Evolutionary conservation across 1,284 basidiomycete genomes (phyloP), one percentile per base, ranked within the genome.

Genomic region (Athelia sp.): DNA sequence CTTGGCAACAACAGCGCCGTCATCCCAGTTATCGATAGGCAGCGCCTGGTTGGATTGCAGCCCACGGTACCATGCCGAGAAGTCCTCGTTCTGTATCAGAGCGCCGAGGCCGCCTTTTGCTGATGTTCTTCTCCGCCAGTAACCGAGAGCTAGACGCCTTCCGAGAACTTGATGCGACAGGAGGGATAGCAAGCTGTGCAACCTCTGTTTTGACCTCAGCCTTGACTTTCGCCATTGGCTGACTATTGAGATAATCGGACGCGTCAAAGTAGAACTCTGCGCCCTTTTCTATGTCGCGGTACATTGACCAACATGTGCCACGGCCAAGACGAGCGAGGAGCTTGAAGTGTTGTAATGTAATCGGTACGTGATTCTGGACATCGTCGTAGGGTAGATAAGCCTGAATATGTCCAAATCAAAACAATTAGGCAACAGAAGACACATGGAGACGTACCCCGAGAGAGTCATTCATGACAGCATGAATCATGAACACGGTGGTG

Each of bases 391-490:
- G 60, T 43, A 79, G 60, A 55, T 75, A 82, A 36, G 68, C 55
- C 53, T 74, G 66, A n/a, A n/a, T 40, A 81, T 60, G 52, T 80
- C 82, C 52, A 40, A 50, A 29, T 49, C 34, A 26, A 10, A 43
- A 43, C 4, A 2, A 22, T 38, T 49, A 47, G 40, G 15, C 40
- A 36, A 35, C 46, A n/a, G 24, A 32, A 19, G 35, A 18, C 36
- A 26, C 46, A 51, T n/a, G 56, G 34, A 26, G 40, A 60, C 79
- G 48, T 51, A 87, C 84, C 49, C 61, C 64, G 38, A 64, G 65
- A 54, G 80, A 81, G 43, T 78, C 74, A 62, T 88, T 88, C 50
- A 85, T 69, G 36, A 87, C 68, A 35, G 83, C 84, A 63, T 88
- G 84, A 4, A 76, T 76, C 73, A 87, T 76, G 62, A 84, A 84